These are phyloP conservation scores for Panellus pusillus DNA, from an alignment of 768 basidiomycete genomes.

Conservation along the genomic window DNA sequence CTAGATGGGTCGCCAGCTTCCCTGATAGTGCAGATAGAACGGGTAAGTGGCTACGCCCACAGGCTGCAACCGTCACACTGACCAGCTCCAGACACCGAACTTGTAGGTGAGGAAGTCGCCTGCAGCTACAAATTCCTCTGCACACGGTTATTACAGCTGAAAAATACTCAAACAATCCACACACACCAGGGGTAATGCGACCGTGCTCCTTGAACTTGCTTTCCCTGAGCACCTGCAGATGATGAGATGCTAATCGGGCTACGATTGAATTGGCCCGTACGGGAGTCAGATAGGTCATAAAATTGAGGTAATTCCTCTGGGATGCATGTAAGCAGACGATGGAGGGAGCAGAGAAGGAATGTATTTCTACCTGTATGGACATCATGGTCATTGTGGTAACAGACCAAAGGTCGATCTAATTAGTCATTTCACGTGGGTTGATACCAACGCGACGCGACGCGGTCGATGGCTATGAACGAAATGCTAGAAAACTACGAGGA, in stretches of 20 bases:
- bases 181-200: constrained; percentile 86
- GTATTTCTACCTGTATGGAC: constrained; percentile 92
- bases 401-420: neutral
- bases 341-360: constrained; percentile 51
- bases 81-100: constrained; percentile 99
- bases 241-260: neutral
- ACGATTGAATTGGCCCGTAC: neutral
- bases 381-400: constrained; percentile 70
- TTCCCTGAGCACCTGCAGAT: constrained; percentile 84
- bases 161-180: neutral
- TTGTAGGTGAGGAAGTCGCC: constrained; percentile 98
- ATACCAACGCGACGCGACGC: too few species aligned
- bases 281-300: too few species aligned
- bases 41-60: constrained; percentile 5
- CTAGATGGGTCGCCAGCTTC: constrained; percentile 89
- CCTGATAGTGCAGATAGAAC: constrained; percentile 46
- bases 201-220: constrained; percentile 99
- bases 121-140: constrained; percentile 97
- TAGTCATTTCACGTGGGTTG: too few species aligned
- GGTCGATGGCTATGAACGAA: neutral
- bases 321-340: constrained; percentile 29
- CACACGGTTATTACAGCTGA: constrained; percentile 12
- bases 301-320: too few species aligned
- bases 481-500: too few species aligned
- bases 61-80: constrained; percentile 28